phyloP scores from a whole-genome alignment of 78 protist genomes.

The Guillardia theta region DNA sequence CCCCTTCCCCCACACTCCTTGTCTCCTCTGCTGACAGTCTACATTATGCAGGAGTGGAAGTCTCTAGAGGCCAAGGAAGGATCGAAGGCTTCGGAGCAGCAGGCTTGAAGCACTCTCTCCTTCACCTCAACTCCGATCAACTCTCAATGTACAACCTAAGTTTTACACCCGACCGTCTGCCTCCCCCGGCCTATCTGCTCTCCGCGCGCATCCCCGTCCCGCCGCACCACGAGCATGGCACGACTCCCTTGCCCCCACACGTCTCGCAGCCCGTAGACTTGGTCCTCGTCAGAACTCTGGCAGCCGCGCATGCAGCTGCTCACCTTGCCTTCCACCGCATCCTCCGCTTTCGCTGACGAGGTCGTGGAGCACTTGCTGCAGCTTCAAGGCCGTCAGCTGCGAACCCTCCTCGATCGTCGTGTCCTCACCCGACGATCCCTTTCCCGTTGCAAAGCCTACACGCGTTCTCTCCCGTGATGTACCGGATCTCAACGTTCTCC shows the following conservation, averaged over 20 bases:
- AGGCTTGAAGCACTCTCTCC: too few relatives aligned
- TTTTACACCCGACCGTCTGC: too few relatives aligned
- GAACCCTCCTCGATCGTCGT: too few relatives aligned
- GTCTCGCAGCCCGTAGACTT: background rate
- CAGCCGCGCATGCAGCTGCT: background rate
- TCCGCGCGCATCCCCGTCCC: background rate
- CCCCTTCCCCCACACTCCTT: too few relatives aligned
- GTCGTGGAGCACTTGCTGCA: background rate
- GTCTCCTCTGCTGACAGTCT: too few relatives aligned
- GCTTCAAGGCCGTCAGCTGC: too few relatives aligned
- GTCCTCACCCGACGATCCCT: background rate
- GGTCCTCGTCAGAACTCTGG: background rate
- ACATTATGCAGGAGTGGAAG: too few relatives aligned
- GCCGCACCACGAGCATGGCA: background rate
- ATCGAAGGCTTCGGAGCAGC: too few relatives aligned
- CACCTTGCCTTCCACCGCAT: background rate
- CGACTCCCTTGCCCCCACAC: background rate
- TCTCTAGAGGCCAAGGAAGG: too few relatives aligned
- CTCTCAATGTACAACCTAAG: too few relatives aligned
- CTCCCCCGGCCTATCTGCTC: too few relatives aligned
- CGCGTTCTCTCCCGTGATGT: background rate
- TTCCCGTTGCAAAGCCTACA: background rate
- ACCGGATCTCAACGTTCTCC: background rate
- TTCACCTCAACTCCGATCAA: too few relatives aligned
- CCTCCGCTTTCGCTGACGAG: background rate